Conservation (phyloP, 2,329 filamentous ascomycete genomes). For the Cytospora piceae region DNA sequence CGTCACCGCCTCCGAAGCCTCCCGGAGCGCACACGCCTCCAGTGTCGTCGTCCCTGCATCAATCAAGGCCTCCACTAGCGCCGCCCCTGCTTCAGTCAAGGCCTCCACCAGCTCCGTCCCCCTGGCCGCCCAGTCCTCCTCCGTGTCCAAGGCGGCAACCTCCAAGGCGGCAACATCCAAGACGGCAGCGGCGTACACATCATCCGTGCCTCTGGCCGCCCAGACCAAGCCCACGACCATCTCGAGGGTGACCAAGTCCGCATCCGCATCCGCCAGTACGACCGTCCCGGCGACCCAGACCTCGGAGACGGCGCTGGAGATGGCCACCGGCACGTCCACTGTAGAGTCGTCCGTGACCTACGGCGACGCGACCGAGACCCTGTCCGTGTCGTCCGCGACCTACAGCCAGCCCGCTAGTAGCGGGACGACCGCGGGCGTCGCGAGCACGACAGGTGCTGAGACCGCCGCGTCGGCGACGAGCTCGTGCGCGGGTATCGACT, state of each 20-base stretch:
- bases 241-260: constrained; percentile 1
- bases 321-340: constrained; percentile 18
- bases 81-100: constrained; percentile 5
- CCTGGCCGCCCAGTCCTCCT: background rate
- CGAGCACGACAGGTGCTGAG: constrained; percentile 11
- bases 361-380: constrained; percentile 14
- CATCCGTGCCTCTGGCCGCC: constrained; percentile 4
- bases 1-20: constrained; percentile 19
- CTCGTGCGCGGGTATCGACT: constrained; percentile 22
- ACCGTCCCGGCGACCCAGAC: background rate
- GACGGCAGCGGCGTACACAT: background rate
- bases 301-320: constrained; percentile 15
- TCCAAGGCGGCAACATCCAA: constrained; percentile 6
- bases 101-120: constrained; percentile 3
- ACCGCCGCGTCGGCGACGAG: constrained; percentile 1
- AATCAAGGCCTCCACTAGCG: background rate
- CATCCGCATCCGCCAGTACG: background rate
- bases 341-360: constrained; percentile 3
- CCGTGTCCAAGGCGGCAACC: constrained; percentile 2
- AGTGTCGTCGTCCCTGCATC: constrained; percentile 1
- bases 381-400: constrained; percentile 13
- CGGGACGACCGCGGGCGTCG: constrained; percentile 15
- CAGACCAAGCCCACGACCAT: constrained; percentile 21
- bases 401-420: constrained; percentile 12
- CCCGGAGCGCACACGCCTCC: constrained; percentile 4